Conservation (phyloP, 208 protist species). For the Leptomonas seymouri region DNA sequence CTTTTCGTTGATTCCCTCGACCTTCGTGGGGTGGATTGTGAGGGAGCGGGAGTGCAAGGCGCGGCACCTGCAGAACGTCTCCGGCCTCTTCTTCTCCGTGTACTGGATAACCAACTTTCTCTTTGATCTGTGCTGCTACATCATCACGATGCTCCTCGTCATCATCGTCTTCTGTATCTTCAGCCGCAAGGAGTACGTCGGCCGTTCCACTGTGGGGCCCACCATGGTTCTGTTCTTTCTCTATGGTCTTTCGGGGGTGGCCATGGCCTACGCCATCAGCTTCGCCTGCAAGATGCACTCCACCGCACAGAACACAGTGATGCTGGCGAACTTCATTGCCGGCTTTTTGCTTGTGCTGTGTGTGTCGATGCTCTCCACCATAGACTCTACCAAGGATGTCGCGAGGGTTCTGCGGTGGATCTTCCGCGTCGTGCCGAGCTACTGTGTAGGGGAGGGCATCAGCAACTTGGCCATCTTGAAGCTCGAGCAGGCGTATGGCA, state of each 20-base stretch:
- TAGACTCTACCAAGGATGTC: conserved; percentile 46
- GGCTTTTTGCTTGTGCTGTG: conserved; percentile 74
- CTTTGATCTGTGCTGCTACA: conserved; percentile 68
- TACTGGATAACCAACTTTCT: conserved; percentile 86
- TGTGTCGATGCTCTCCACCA: conserved; percentile 50
- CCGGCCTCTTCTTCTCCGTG: conserved; percentile 54
- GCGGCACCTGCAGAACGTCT: conserved; percentile 73
- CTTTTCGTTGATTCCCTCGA: conserved; percentile 74
- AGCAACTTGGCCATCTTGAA: conserved; percentile 51
- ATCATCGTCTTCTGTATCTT: conserved; percentile 71
- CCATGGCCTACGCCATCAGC: conserved; percentile 61
- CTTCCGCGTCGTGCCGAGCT: conserved; percentile 77
- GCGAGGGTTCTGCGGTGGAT: conserved; percentile 45
- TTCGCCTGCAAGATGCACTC: conserved; percentile 74
- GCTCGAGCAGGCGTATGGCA: conserved; percentile 34
- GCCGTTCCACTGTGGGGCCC: conserved; percentile 32
- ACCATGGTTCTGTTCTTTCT: conserved; percentile 61
- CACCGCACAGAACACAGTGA: conserved; percentile 65
- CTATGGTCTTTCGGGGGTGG: conserved; percentile 68
- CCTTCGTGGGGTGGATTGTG: conserved; percentile 71
- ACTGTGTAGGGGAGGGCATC: conserved; percentile 81
- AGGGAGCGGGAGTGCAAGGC: conserved; percentile 77
- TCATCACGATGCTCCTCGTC: conserved; percentile 63
- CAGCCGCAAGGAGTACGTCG: conserved; percentile 61
- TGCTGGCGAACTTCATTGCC: conserved; percentile 78